A percentile compares a stretch with the other conserved stretches of the same genome.
These are phyloP conservation scores for Lycium barbarum DNA, from an alignment of 257 asterid genomes.

Conservation along the genomic window DNA sequence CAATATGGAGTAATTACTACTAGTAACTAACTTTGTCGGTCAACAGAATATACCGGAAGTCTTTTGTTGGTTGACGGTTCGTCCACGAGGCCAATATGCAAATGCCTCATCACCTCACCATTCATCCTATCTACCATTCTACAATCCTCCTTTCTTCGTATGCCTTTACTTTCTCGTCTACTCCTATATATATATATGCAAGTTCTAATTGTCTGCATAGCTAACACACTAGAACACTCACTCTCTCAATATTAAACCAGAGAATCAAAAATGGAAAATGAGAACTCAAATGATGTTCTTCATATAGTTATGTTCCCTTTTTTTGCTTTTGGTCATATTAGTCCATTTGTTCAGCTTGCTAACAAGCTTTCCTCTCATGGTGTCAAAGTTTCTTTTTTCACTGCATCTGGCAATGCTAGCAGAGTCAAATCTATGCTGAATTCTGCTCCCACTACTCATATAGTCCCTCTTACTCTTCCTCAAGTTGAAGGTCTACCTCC, in stretches of 20 bases:
- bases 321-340: conserved; percentile 62
- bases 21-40: too few species aligned
- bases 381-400: conserved; percentile 52
- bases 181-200: background rate
- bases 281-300: conserved; percentile 30
- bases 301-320: conserved; percentile 60
- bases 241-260: background rate
- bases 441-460: conserved; percentile 32
- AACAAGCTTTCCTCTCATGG: conserved; percentile 55
- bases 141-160: background rate
- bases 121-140: background rate
- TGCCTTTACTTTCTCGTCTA: background rate
- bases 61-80: background rate
- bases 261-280: background rate
- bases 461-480: conserved; percentile 53
- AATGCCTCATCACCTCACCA: background rate
- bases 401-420: conserved; percentile 45
- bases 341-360: conserved; percentile 63
- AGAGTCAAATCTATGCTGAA: conserved; percentile 54
- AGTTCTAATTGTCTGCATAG: background rate
- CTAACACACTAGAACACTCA: background rate
- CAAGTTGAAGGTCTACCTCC: conserved; percentile 53
- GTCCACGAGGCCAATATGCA: background rate
- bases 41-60: too few species aligned
- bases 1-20: too few species aligned